These are phyloP conservation scores for Casuarina equisetifolia DNA, from an alignment of 306 rosid genomes.

Conservation along the genomic window DNA sequence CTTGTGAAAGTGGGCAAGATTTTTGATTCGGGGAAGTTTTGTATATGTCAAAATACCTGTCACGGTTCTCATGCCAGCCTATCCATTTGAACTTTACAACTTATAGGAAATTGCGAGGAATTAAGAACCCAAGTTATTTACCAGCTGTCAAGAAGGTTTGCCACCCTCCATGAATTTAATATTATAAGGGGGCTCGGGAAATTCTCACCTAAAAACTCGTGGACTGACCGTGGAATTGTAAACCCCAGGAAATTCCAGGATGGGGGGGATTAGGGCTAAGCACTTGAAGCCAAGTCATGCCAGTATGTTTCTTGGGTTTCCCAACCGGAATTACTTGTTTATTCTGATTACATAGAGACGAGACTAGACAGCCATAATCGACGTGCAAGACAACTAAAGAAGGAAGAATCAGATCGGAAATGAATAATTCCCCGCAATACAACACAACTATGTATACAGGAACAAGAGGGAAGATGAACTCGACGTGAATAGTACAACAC, in stretches of 20 bases:
- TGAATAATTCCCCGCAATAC: background rate
- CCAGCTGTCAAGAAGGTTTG: conserved; percentile 30
- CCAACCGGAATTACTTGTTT: background rate
- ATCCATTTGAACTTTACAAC: conserved; percentile 55
- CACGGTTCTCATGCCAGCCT: conserved; percentile 24
- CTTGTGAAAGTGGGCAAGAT: too few species aligned
- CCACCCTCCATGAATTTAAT: conserved; percentile 13
- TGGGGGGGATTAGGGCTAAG: background rate
- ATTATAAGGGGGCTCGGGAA: background rate
- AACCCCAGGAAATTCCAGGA: conserved; percentile 17
- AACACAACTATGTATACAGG: too few species aligned
- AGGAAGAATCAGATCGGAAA: conserved; percentile 31
- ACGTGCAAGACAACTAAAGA: background rate
- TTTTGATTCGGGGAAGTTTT: background rate
- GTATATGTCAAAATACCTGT: conserved; percentile 3
- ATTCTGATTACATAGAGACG: too few species aligned
- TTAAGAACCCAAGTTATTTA: background rate
- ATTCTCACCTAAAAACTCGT: conserved; percentile 9
- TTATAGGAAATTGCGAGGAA: conserved; percentile 42
- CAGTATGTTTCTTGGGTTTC: conserved; percentile 24
- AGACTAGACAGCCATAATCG: background rate
- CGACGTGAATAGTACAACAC: background rate
- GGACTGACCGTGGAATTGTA: conserved; percentile 32
- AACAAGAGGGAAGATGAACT: too few species aligned
- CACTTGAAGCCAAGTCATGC: conserved; percentile 41